Evolutionary conservation across 768 basidiomycete genomes (phyloP).

Genomic region (Dioszegia hungarica): DNA sequence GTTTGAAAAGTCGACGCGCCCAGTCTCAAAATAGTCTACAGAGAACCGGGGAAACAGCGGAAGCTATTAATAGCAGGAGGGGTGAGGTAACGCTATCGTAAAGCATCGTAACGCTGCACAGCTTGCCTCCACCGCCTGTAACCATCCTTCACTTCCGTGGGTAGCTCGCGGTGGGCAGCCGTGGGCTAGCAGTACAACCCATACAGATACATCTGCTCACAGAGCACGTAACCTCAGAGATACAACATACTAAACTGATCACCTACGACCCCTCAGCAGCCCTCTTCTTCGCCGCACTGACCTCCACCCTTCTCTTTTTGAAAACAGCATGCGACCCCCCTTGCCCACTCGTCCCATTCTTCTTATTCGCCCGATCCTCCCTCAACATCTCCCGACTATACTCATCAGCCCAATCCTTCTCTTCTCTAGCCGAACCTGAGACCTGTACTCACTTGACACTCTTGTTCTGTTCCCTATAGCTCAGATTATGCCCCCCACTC

Average conservation of each 20-base stretch:
- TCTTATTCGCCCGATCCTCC: conserved; percentile 26
- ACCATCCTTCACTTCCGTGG: no score
- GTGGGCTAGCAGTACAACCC: no score
- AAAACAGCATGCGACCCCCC: conserved; percentile 13
- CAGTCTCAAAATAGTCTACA: background rate
- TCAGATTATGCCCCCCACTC: conserved; percentile 48
- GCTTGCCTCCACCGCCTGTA: no score
- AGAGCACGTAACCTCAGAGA: no score
- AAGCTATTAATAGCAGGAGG: no score
- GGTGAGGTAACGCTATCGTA: background rate
- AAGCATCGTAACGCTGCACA: background rate
- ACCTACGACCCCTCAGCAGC: conserved; percentile 5
- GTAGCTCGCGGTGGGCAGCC: no score
- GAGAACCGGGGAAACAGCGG: no score
- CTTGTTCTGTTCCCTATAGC: conserved; percentile 49
- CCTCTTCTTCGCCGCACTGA: conserved; percentile 4
- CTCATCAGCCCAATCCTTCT: background rate
- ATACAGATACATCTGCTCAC: background rate
- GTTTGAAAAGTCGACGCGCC: background rate
- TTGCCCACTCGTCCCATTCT: background rate
- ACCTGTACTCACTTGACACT: conserved; percentile 44
- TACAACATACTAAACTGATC: no score
- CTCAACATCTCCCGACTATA: conserved; percentile 10
- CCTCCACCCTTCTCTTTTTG: conserved; percentile 27
- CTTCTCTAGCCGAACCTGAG: background rate